Percentiles rank a stretch among this genome's conserved stretches.
phyloP scores from a whole-genome alignment of 139 green algal genomes.

The Edaphochlamys debaryana region DNA sequence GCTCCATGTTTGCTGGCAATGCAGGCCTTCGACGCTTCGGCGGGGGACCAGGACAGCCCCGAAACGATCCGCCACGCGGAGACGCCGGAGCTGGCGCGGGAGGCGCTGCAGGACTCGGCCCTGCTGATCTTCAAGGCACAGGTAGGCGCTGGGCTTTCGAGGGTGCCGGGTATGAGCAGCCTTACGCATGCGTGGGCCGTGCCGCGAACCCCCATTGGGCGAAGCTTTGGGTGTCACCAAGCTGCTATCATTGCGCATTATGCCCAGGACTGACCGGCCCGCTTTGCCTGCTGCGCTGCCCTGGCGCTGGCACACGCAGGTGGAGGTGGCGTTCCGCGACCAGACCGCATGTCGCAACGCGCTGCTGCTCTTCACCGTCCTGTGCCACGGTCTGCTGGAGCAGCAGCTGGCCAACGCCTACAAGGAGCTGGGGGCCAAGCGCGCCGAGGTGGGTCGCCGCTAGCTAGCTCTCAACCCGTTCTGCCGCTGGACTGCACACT shows the following conservation, averaged over 20 bases:
- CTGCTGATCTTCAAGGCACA: constrained; percentile 68
- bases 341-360: constrained; percentile 67
- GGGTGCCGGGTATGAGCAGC: too few relatives aligned
- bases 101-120: constrained; percentile 59
- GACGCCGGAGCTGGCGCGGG: constrained; percentile 64
- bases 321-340: constrained; percentile 64
- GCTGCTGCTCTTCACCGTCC: constrained; percentile 62
- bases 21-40: constrained; percentile 31
- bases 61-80: constrained; percentile 65
- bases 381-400: constrained; percentile 60
- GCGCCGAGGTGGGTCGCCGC: constrained; percentile 49
- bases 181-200: too few relatives aligned
- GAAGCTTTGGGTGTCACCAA: too few relatives aligned
- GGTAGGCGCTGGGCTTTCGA: constrained; percentile 4
- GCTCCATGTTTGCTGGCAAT: neutral
- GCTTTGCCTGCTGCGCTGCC: neutral
- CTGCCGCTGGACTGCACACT: too few relatives aligned
- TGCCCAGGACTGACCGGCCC: too few relatives aligned
- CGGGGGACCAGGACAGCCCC: constrained; percentile 37
- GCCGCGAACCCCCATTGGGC: too few relatives aligned
- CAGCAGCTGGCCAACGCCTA: constrained; percentile 55
- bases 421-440: constrained; percentile 53
- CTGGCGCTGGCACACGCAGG: neutral
- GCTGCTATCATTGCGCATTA: too few relatives aligned
- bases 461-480: too few relatives aligned